Percentiles rank a stretch among this genome's conserved stretches.
Conservation (phyloP, 164 flowering plant species). For the Vitis rupestris region DNA sequence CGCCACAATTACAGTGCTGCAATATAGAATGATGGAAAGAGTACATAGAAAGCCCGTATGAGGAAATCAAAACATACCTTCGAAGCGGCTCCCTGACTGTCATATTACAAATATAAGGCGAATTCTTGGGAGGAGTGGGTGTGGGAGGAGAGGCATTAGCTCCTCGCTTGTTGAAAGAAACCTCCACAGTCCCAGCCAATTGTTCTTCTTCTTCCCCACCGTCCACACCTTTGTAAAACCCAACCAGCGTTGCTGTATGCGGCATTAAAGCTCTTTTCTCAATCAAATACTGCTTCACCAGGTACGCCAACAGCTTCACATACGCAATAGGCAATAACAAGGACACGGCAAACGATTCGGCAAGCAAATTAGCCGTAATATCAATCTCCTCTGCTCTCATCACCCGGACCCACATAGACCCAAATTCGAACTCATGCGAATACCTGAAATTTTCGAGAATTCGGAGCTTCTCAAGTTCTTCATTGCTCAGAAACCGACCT, state of each 20-base stretch:
- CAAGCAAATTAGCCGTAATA: constrained; percentile 49
- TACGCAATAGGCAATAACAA: constrained; percentile 57
- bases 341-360: constrained; percentile 83
- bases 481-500: constrained; percentile 42
- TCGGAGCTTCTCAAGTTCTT: constrained; percentile 54
- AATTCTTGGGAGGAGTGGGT: constrained; percentile 70
- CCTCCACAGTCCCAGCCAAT: constrained; percentile 88
- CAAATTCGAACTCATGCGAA: constrained; percentile 42
- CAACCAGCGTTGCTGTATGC: constrained; percentile 73
- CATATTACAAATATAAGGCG: constrained; percentile 91
- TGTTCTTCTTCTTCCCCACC: constrained; percentile 26
- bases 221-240: constrained; percentile 45
- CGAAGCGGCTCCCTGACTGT: constrained; percentile 66
- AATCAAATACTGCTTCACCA: constrained; percentile 79
- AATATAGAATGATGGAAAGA: too few relatives aligned
- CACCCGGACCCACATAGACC: constrained; percentile 55
- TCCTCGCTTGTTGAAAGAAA: constrained; percentile 66
- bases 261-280: constrained; percentile 74
- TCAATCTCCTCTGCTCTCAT: constrained; percentile 72
- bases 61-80: constrained; percentile 41
- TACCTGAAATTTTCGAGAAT: constrained; percentile 45
- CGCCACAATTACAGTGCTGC: too few relatives aligned
- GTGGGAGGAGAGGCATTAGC: constrained; percentile 74
- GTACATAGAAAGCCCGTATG: too few relatives aligned
- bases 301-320: constrained; percentile 45